Conservation (phyloP, 352 stramenopile species). For the Phytophthora sansomeana region DNA sequence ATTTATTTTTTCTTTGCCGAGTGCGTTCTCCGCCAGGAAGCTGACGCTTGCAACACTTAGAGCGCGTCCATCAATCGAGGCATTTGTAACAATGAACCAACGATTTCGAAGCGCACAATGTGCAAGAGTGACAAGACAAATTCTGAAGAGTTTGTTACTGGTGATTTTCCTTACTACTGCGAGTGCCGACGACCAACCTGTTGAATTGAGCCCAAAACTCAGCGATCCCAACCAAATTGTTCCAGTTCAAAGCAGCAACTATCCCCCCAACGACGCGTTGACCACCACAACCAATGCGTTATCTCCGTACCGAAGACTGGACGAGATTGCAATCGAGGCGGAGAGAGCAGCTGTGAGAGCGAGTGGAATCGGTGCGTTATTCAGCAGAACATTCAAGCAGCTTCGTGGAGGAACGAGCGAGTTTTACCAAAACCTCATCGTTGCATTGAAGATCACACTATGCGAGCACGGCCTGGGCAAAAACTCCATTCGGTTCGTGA, state of each 20-base stretch:
- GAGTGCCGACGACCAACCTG: background rate
- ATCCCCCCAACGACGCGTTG: background rate
- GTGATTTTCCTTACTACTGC: background rate
- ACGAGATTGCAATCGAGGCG: constrained; percentile 1
- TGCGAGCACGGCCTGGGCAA: constrained; percentile 46
- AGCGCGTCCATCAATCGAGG: background rate
- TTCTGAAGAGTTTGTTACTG: constrained; percentile 4
- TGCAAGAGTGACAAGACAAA: background rate
- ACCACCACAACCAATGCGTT: constrained; percentile 8
- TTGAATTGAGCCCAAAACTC: constrained; percentile 6
- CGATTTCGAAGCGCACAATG: background rate
- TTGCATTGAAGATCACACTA: constrained; percentile 54
- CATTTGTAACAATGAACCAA: background rate
- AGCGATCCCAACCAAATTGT: background rate
- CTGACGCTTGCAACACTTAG: background rate
- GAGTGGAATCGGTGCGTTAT: constrained; percentile 46
- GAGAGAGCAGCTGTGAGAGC: constrained; percentile 34
- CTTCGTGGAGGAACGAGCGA: constrained; percentile 54
- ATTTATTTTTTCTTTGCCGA: background rate
- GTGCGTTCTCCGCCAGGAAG: background rate
- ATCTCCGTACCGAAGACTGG: constrained; percentile 8
- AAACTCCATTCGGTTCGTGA: constrained; percentile 48
- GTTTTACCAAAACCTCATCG: constrained; percentile 69
- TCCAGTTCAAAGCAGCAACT: background rate
- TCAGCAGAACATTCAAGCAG: constrained; percentile 58